These are phyloP conservation scores for Sugiyamaella boreocaroliniensis DNA, from an alignment of 805 yeast genomes.

Conservation along the genomic window DNA sequence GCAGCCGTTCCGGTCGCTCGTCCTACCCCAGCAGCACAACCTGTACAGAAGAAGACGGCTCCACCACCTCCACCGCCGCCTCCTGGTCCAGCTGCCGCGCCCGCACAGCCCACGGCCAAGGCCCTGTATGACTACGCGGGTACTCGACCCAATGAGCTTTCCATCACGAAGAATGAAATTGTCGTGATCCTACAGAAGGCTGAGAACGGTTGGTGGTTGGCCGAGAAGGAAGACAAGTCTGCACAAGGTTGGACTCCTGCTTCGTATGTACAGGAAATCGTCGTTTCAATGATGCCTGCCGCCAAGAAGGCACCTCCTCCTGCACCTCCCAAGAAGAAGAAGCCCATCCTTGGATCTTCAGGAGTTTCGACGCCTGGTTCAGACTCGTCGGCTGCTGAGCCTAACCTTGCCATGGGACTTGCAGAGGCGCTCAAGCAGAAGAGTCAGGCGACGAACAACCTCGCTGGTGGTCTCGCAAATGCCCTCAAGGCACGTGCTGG, in stretches of 20 bases:
- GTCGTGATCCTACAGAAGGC: slow-evolving; percentile 66
- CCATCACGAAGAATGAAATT: slow-evolving; percentile 68
- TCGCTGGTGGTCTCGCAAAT: slow-evolving; percentile 84
- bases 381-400: slow-evolving; percentile 17
- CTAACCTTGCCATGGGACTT: slow-evolving; percentile 44
- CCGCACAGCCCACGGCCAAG: slow-evolving; percentile 66
- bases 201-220: slow-evolving; percentile 92
- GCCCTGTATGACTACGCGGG: slow-evolving; percentile 90
- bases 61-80: slow-evolving; percentile 40
- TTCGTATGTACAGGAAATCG: slow-evolving; percentile 57
- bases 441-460: slow-evolving; percentile 49
- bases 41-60: slow-evolving; percentile 12
- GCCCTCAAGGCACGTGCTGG: slow-evolving; percentile 70
- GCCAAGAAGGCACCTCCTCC: slow-evolving; percentile 25
- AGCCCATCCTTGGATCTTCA: slow-evolving; percentile 18
- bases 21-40: slow-evolving; percentile 25
- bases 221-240: slow-evolving; percentile 64
- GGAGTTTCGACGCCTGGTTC: slow-evolving; percentile 16
- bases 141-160: slow-evolving; percentile 75
- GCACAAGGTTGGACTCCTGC: slow-evolving; percentile 97
- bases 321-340: slow-evolving; percentile 20
- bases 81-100: slow-evolving; percentile 47
- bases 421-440: slow-evolving; percentile 65
- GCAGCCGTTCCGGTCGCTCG: slow-evolving; percentile 29
- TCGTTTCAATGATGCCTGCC: slow-evolving; percentile 16